Conservation (phyloP, 225 moss, liverwort and hornwort genomes). For the Antitrichia curtipendula region DNA sequence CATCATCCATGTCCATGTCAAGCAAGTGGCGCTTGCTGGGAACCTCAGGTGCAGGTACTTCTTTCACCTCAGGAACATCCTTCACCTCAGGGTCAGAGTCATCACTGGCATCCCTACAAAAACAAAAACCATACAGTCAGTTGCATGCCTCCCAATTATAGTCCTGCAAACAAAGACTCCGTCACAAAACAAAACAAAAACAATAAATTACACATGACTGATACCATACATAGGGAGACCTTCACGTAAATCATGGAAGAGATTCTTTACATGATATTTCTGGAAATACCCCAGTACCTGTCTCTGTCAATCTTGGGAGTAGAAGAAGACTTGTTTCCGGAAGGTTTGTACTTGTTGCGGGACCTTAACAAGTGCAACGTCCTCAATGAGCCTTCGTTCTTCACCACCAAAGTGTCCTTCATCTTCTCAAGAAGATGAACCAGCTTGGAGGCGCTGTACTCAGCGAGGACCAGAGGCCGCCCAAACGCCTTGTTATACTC, state of each 20-base stretch:
- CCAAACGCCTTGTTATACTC: conserved; percentile 61
- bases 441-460: conserved; percentile 45
- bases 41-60: not conserved
- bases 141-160: too few species aligned
- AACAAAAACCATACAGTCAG: not conserved
- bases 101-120: conserved; percentile 17
- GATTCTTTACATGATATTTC: not conserved
- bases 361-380: conserved; percentile 45
- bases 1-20: conserved; percentile 42
- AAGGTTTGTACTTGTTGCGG: conserved; percentile 52
- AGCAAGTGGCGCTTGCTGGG: conserved; percentile 28
- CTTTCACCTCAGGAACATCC: conserved; percentile 33
- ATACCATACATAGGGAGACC: not conserved
- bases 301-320: conserved; percentile 17
- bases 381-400: conserved; percentile 28
- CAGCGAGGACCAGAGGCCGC: conserved; percentile 35
- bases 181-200: not conserved
- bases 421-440: conserved; percentile 61
- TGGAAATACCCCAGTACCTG: not conserved
- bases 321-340: not conserved
- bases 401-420: conserved; percentile 39
- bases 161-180: not conserved
- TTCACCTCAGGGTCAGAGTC: conserved; percentile 40
- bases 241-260: not conserved
- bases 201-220: not conserved